These are phyloP conservation scores for Skeletonema marinoi DNA, from an alignment of 108 stramenopile species.

Conservation along the genomic window DNA sequence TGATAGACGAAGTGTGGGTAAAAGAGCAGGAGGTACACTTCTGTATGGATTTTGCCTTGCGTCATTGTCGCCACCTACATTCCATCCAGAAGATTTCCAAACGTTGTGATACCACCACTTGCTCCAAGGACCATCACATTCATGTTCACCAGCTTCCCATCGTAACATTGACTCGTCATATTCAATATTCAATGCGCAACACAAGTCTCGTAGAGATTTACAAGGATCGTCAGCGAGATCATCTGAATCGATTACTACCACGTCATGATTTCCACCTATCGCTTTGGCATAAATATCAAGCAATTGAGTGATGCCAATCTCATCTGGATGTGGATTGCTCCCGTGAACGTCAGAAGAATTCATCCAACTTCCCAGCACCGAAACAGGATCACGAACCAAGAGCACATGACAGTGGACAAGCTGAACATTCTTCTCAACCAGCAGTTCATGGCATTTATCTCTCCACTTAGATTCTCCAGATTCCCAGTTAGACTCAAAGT, in stretches of 20 bases:
- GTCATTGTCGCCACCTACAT: conserved; percentile 14
- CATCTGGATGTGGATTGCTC: conserved; percentile 66
- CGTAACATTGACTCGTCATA: conserved; percentile 72
- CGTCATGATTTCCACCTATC: conserved; percentile 6
- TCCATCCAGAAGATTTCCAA: conserved; percentile 80
- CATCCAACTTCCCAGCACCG: conserved; percentile 74
- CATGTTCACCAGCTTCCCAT: conserved; percentile 68
- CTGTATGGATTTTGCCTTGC: conserved; percentile 51
- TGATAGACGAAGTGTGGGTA: conserved; percentile 64
- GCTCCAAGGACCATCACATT: conserved; percentile 84
- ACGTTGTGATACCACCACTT: conserved; percentile 86
- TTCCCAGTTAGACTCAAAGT: conserved; percentile 65
- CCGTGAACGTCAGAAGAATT: conserved; percentile 53
- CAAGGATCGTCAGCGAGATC: conserved; percentile 73
- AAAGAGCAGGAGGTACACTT: conserved; percentile 60
- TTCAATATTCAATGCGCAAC: conserved; percentile 60
- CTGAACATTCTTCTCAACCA: conserved; percentile 17
- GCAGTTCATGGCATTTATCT: conserved; percentile 8
- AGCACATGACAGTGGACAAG: conserved; percentile 72
- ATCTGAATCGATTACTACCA: conserved; percentile 81
- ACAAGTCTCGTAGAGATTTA: conserved; percentile 50
- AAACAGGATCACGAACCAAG: conserved; percentile 67
- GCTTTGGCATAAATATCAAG: conserved; percentile 75
- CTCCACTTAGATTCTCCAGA: conserved; percentile 28
- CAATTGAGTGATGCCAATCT: conserved; percentile 81